Percentiles rank a stretch among this genome's conserved stretches.
These are phyloP conservation scores for Solanum hybrid DNA, from an alignment of 305 asterid species.

Conservation along the genomic window DNA sequence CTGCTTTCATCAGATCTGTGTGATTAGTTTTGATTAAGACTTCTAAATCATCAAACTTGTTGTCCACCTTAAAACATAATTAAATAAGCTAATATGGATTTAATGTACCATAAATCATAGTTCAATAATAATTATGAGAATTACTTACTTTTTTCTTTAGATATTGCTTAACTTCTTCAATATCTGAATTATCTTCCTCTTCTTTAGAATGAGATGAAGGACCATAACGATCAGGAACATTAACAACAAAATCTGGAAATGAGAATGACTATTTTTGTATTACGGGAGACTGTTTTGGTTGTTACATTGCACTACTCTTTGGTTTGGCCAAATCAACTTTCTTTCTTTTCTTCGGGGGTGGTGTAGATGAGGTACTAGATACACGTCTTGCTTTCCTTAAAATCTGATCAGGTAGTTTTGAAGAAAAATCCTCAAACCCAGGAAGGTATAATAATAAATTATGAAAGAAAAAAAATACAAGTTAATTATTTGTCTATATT, in stretches of 20 bases:
- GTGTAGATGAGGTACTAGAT: neutral
- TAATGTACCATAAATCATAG: neutral
- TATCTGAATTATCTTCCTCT: neutral
- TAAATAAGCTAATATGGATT: too few relatives aligned
- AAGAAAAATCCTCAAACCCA: neutral
- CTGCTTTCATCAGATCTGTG: too few relatives aligned
- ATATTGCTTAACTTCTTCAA: too few relatives aligned
- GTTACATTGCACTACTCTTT: neutral
- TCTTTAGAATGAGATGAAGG: neutral
- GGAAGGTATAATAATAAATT: neutral
- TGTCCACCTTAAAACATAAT: neutral
- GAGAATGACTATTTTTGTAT: neutral
- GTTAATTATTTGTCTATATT: neutral
- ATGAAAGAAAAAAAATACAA: neutral
- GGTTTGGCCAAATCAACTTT: neutral
- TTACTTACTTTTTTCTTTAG: neutral
- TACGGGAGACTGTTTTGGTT: neutral
- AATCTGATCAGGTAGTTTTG: too few relatives aligned
- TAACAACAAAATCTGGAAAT: too few relatives aligned
- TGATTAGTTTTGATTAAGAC: neutral
- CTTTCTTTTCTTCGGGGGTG: neutral
- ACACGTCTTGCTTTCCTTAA: neutral
- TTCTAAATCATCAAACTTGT: too few relatives aligned
- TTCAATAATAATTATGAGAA: neutral
- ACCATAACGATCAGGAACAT: too few relatives aligned